These are phyloP conservation scores for Penicillium lagena DNA, from an alignment of 495 filamentous ascomycete species.

Conservation along the genomic window DNA sequence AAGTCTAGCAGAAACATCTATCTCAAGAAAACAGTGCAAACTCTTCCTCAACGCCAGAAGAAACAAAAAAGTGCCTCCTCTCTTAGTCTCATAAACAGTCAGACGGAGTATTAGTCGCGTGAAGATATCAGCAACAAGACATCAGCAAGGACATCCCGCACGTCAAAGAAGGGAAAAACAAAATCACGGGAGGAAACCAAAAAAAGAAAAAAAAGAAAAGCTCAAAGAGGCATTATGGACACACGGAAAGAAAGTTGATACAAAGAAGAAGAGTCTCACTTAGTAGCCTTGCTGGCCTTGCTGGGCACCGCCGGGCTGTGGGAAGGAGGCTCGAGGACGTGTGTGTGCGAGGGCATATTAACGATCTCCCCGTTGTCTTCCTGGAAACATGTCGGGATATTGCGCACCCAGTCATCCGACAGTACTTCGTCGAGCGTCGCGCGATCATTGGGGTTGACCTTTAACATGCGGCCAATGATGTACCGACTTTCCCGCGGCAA, in stretches of 20 bases:
- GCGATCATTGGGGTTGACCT: conserved; percentile 76
- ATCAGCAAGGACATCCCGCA: conserved; percentile 1
- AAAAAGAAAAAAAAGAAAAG: background rate
- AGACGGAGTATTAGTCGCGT: too few relatives aligned
- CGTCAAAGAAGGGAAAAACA: background rate
- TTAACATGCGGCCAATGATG: conserved; percentile 89
- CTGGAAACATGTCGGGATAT: conserved; percentile 58
- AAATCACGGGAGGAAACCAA: background rate
- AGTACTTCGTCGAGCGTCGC: conserved; percentile 81
- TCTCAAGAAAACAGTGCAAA: background rate
- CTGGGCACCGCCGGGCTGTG: conserved; percentile 35
- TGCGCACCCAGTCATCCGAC: conserved; percentile 81
- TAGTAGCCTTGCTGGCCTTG: conserved; percentile 29
- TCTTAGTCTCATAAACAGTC: too few relatives aligned
- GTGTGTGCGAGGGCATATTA: conserved; percentile 51
- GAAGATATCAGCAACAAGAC: too few relatives aligned
- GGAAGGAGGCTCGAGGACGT: conserved; percentile 56
- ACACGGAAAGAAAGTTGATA: conserved; percentile 11
- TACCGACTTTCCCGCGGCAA: conserved; percentile 84
- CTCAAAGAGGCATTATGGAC: conserved; percentile 13
- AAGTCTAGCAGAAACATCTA: background rate
- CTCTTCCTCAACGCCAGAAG: background rate
- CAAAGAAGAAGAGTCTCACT: conserved; percentile 13
- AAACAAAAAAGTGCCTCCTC: background rate
- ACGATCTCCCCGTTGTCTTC: conserved; percentile 49